phyloP scores from a whole-genome alignment of 768 basidiomycete genomes.

The Termitomyces sp. region DNA sequence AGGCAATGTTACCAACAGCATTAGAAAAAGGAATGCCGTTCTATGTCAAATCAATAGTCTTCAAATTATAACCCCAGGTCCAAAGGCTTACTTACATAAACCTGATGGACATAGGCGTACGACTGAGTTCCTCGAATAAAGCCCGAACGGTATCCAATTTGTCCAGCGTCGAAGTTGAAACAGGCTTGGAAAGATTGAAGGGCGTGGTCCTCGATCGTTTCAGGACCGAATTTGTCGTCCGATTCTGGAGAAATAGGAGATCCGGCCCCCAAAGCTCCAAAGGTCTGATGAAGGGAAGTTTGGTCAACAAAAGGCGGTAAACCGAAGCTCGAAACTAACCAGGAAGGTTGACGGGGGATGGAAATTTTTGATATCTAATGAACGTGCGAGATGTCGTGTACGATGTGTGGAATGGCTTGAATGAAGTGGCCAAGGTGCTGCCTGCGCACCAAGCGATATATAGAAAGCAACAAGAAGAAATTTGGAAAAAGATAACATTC shows the following conservation, averaged over 20 bases:
- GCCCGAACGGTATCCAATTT: conserved; percentile 10
- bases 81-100: conserved; percentile 15
- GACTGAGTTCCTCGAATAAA: conserved; percentile 12
- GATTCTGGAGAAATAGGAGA: neutral
- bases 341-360: neutral
- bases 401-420: neutral
- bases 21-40: conserved; percentile 29
- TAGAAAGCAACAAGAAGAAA: neutral
- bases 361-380: neutral
- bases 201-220: neutral
- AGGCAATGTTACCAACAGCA: conserved; percentile 33
- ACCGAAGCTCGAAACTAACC: neutral
- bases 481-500: neutral
- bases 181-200: neutral
- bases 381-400: neutral
- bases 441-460: neutral
- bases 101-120: conserved; percentile 24
- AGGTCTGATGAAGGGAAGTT: neutral
- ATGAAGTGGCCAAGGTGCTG: neutral
- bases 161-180: neutral
- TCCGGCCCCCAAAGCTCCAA: neutral
- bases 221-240: neutral
- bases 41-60: conserved; percentile 13
- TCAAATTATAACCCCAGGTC: neutral
- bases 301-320: too few species aligned